A percentile compares a stretch with the other conserved stretches of the same genome.
Evolutionary conservation across 768 basidiomycete species (phyloP).

Genomic region (Leccinum ochraceum): DNA sequence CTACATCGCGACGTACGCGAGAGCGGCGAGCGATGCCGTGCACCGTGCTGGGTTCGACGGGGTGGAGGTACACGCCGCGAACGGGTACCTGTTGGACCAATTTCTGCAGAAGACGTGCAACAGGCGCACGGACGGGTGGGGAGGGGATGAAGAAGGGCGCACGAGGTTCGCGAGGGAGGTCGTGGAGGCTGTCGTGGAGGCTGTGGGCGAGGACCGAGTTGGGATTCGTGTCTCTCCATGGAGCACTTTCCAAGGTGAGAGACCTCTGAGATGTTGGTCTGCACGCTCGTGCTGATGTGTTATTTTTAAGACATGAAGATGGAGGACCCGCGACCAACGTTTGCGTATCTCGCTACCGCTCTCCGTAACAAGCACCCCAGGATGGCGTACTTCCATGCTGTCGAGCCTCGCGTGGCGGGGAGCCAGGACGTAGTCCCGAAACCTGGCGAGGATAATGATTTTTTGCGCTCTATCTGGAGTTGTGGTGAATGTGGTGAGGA

Average conservation of each 20-base stretch:
- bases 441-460: neutral
- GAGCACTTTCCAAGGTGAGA: neutral
- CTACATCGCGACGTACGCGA: neutral
- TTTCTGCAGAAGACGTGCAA: neutral
- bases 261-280: neutral
- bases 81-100: neutral
- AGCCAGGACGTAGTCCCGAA: neutral
- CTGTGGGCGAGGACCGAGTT: neutral
- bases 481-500: neutral
- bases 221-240: neutral
- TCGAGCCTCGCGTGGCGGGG: neutral
- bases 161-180: neutral
- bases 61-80: neutral
- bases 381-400: slow-evolving; percentile 1
- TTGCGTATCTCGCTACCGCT: neutral
- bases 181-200: neutral
- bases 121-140: neutral
- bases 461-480: neutral
- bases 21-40: neutral
- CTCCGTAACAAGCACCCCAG: neutral
- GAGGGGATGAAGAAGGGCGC: neutral
- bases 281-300: neutral
- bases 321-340: neutral
- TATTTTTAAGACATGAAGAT: slow-evolving; percentile 1
- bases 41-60: neutral